Base-by-base conservation (phyloP, 345 rosid species). In the Acer campestre region DNA sequence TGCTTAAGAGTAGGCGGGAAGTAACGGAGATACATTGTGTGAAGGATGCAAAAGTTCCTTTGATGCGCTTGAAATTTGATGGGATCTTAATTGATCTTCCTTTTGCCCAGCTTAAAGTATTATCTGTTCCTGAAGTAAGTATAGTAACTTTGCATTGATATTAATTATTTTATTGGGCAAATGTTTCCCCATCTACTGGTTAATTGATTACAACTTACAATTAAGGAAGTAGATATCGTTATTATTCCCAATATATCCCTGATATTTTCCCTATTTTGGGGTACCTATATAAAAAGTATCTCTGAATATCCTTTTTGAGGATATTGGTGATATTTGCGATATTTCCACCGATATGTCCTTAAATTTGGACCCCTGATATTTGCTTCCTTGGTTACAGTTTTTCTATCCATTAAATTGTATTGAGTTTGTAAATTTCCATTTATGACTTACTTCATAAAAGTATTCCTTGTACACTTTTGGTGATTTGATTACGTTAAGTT, bases 31-130 rank as follows among this genome's bases (percentile, higher is more conserved):
- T 89, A 53, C 79, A 75, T 65, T 83, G 92, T 61, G 86, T 86
- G 69, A 85, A 85, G 84, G 81, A 80, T 73, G 88, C 90, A 1
- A 86, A 82, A 77, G 89, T 88, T 70, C 90, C 91, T 40, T 73
- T 86, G 67, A 86, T 90, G 80, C 86, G 88, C 31, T 88, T 89
- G 44, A 80, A 80, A 78, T 86, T 84, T 70, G 89, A 91, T 81
- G 94, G 89, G 61, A 82, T 89, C 71, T 81, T 85, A 42, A 79
- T 91, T 51, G 91, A 88, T 83, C 90, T 91, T 76, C 86, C 92
- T 67, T 89, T 82, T 78, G 83, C 85, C n/a, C 82, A 83, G 79
- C 90, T 89, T 75, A 75, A 66, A 73, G 78, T 88, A 31, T 76
- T 73, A 64, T 61, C 80, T 44, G 77, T 89, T 69, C 90, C 88